These are phyloP conservation scores for Calonectria multiphialidica DNA, from an alignment of 2,329 filamentous ascomycete species.

Conservation along the genomic window DNA sequence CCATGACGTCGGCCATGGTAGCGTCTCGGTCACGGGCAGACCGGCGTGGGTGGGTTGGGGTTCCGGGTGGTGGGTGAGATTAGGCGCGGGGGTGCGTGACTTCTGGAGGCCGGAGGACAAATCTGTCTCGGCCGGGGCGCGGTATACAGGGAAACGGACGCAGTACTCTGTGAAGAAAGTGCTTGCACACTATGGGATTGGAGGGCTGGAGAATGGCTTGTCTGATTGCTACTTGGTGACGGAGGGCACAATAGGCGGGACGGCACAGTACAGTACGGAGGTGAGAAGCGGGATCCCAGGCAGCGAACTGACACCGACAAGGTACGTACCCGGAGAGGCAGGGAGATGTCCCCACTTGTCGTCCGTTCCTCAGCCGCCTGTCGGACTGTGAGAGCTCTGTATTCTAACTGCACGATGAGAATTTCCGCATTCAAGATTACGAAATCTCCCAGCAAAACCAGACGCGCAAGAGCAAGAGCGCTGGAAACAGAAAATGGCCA, in stretches of 20 bases:
- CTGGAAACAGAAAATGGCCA: not conserved
- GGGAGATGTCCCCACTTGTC: not conserved
- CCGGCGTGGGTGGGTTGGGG: not conserved
- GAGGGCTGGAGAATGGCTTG: not conserved
- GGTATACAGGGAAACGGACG: not conserved
- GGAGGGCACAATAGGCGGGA: not conserved
- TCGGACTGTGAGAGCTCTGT: not conserved
- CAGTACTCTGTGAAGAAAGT: not conserved
- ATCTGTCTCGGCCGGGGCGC: not conserved
- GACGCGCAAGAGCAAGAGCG: not conserved
- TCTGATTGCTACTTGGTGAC: not conserved
- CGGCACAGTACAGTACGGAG: not conserved
- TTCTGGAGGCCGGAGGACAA: constrained; percentile 1
- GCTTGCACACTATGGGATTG: not conserved
- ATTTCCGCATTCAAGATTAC: not conserved
- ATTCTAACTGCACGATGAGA: not conserved
- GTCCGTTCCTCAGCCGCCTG: not conserved
- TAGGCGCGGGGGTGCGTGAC: constrained; percentile 1
- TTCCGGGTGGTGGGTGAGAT: constrained; percentile 1
- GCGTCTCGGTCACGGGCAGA: constrained; percentile 4
- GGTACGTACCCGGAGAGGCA: not conserved
- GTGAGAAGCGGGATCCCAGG: constrained; percentile 3
- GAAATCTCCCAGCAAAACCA: not conserved
- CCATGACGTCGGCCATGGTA: constrained; percentile 47
- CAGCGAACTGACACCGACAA: not conserved